Conservation (phyloP, 345 rosid genomes). For the Nasturtium officinale region DNA sequence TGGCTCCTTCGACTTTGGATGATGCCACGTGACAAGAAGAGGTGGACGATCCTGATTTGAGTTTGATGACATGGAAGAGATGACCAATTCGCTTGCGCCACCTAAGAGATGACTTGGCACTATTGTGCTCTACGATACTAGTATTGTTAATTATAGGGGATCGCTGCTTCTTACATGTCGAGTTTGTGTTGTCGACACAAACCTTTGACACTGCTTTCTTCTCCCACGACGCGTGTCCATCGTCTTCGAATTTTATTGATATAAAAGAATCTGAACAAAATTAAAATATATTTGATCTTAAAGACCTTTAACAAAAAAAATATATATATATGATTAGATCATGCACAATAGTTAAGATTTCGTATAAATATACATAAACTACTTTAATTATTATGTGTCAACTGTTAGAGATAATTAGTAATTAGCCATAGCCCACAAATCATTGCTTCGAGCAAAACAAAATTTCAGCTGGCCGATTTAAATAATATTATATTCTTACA, state of each 20-base stretch:
- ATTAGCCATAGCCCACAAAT: conserved; percentile 16
- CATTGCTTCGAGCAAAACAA: conserved; percentile 30
- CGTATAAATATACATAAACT: background rate
- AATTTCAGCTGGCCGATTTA: conserved; percentile 1
- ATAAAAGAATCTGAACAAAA: conserved; percentile 78
- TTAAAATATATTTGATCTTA: background rate
- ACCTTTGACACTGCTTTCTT: conserved; percentile 63
- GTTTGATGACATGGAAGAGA: conserved; percentile 70
- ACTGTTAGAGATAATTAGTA: background rate
- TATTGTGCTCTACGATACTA: conserved; percentile 70
- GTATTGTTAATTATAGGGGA: conserved; percentile 40
- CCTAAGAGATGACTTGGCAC: conserved; percentile 64
- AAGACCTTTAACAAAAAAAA: too few relatives aligned
- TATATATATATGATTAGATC: background rate
- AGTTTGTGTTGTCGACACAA: conserved; percentile 48
- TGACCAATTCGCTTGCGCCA: conserved; percentile 93
- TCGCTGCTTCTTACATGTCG: conserved; percentile 47
- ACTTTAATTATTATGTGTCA: background rate
- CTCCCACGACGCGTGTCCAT: conserved; percentile 91
- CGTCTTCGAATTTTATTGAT: conserved; percentile 84
- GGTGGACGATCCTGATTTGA: conserved; percentile 65
- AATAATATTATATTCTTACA: background rate
- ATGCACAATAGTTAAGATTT: background rate
- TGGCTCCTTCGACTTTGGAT: conserved; percentile 71
- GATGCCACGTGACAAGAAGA: conserved; percentile 69